phyloP scores from a whole-genome alignment of 768 basidiomycete genomes.

The Tubosaeta sp. region DNA sequence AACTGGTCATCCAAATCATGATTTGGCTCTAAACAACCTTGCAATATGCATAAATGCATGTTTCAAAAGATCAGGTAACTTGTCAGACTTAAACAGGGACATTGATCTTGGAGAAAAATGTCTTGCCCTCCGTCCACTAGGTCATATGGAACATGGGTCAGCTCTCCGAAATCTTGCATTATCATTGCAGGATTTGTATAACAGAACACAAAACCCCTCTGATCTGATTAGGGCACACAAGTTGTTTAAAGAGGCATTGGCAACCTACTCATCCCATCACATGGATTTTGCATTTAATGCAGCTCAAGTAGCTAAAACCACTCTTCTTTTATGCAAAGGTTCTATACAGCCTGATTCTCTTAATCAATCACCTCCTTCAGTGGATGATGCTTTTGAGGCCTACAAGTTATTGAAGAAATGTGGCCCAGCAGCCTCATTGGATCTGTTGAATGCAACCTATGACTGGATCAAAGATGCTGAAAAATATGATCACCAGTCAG shows the following conservation, averaged over 20 bases:
- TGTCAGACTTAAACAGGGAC: neutral
- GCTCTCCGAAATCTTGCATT: neutral
- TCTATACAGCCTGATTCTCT: neutral
- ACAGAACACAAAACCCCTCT: neutral
- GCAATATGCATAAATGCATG: neutral
- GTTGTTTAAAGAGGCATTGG: neutral
- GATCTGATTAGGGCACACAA: neutral
- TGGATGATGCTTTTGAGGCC: neutral
- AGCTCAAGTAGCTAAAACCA: neutral
- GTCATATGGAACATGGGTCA: neutral
- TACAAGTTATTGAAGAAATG: neutral
- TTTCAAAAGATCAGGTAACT: neutral
- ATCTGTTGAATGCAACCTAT: neutral
- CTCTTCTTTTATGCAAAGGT: neutral
- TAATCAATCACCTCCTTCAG: neutral
- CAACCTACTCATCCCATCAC: too few relatives aligned
- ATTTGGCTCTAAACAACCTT: neutral
- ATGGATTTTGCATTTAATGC: neutral
- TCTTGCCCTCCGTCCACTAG: neutral
- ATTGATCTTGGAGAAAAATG: neutral
- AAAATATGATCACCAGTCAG: neutral
- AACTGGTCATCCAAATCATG: neutral
- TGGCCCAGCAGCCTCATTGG: neutral
- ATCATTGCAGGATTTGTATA: neutral
- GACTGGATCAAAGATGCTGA: neutral